Conservation (phyloP, 2,329 filamentous ascomycete genomes). For the Calonectria hawksworthii region DNA sequence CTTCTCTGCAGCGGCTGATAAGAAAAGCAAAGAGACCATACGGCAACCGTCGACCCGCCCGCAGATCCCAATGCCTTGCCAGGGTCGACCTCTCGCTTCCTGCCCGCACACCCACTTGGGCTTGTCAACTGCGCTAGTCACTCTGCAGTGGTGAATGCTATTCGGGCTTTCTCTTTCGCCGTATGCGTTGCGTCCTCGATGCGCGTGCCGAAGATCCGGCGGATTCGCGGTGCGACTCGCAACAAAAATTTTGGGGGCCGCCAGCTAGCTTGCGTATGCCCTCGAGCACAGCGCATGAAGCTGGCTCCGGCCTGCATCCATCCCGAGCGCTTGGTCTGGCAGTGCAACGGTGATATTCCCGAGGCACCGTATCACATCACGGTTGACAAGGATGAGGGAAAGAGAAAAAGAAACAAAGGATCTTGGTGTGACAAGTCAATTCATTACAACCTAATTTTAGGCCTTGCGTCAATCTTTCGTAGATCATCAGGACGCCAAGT, state of each 20-base stretch:
- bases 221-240: neutral
- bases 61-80: neutral
- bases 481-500: neutral
- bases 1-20: neutral
- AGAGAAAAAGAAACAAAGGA: neutral
- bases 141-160: neutral
- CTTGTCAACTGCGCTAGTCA: neutral
- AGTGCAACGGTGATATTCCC: neutral
- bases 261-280: neutral
- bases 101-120: neutral
- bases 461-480: constrained; percentile 14
- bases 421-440: constrained; percentile 6
- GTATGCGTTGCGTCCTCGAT: neutral
- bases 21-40: constrained; percentile 4
- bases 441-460: constrained; percentile 4
- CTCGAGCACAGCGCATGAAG: neutral
- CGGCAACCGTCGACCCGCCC: constrained; percentile 2
- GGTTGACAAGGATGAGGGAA: neutral
- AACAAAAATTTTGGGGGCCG: neutral
- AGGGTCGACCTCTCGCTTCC: neutral
- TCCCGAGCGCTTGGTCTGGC: neutral
- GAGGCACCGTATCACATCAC: neutral
- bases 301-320: neutral
- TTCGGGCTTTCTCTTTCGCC: neutral
- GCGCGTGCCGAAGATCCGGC: neutral